Conservation (phyloP, 2,329 filamentous ascomycete genomes). For the Periconia sp. region DNA sequence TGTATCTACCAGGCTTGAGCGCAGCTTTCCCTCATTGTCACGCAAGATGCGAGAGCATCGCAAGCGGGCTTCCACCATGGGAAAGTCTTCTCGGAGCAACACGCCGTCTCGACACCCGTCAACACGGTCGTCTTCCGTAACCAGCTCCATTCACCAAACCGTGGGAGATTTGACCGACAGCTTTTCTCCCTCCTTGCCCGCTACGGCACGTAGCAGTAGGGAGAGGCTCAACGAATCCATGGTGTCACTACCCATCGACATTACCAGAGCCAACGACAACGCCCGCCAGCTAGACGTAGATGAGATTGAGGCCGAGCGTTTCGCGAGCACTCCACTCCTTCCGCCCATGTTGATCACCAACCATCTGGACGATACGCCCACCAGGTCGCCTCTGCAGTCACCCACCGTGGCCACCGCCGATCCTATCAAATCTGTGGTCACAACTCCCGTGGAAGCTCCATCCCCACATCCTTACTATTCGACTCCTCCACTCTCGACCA, state of each 20-base stretch:
- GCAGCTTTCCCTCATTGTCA: constrained; percentile 56
- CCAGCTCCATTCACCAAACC: constrained; percentile 57
- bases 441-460: constrained; percentile 53
- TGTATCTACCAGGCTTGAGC: constrained; percentile 66
- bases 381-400: constrained; percentile 83
- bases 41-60: constrained; percentile 55
- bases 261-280: constrained; percentile 51
- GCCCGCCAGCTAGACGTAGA: constrained; percentile 51
- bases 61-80: constrained; percentile 41
- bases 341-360: constrained; percentile 74
- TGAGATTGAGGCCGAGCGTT: constrained; percentile 56
- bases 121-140: constrained; percentile 77
- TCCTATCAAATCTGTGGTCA: constrained; percentile 48
- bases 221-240: constrained; percentile 38
- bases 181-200: constrained; percentile 23
- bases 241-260: constrained; percentile 36
- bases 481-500: constrained; percentile 75
- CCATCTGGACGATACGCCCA: constrained; percentile 56
- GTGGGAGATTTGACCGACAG: constrained; percentile 41
- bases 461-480: constrained; percentile 50
- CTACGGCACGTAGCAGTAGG: constrained; percentile 26
- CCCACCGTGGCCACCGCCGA: constrained; percentile 74
- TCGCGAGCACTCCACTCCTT: constrained; percentile 80
- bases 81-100: constrained; percentile 43
- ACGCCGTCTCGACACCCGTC: constrained; percentile 62